These are phyloP conservation scores for Peronosclerospora sorghi DNA, from an alignment of 352 stramenopile species.

Conservation along the genomic window DNA sequence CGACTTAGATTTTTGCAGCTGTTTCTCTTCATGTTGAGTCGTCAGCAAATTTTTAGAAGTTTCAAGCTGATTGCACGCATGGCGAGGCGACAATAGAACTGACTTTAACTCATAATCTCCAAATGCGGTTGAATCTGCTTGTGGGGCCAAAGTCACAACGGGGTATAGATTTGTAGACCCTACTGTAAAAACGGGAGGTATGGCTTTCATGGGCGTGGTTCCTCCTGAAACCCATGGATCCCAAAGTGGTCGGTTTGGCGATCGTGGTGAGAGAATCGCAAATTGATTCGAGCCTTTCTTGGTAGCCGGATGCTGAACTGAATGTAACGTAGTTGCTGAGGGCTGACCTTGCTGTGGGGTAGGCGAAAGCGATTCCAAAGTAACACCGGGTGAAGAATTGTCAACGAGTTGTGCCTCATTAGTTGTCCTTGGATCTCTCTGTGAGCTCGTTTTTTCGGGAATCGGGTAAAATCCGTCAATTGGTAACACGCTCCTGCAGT, in stretches of 20 bases:
- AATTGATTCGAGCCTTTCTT: constrained; percentile 5
- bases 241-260: constrained; percentile 25
- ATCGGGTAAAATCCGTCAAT: constrained; percentile 16
- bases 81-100: constrained; percentile 19
- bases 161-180: constrained; percentile 15
- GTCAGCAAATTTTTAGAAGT: neutral
- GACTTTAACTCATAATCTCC: constrained; percentile 26
- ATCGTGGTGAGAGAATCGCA: constrained; percentile 17
- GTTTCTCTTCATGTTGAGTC: constrained; percentile 1
- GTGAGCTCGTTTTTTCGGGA: constrained; percentile 9
- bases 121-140: constrained; percentile 1
- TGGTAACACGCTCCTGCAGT: neutral
- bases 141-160: constrained; percentile 7
- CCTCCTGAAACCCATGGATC: constrained; percentile 31
- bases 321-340: neutral
- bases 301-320: neutral
- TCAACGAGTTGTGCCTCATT: neutral
- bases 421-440: neutral
- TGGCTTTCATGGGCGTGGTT: constrained; percentile 23
- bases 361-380: neutral
- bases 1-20: constrained; percentile 1
- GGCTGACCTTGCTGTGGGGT: neutral
- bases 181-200: constrained; percentile 22
- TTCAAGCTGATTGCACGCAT: constrained; percentile 6
- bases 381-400: neutral